Conservation (phyloP, 495 filamentous ascomycete genomes). For the Bombardia bombarda region DNA sequence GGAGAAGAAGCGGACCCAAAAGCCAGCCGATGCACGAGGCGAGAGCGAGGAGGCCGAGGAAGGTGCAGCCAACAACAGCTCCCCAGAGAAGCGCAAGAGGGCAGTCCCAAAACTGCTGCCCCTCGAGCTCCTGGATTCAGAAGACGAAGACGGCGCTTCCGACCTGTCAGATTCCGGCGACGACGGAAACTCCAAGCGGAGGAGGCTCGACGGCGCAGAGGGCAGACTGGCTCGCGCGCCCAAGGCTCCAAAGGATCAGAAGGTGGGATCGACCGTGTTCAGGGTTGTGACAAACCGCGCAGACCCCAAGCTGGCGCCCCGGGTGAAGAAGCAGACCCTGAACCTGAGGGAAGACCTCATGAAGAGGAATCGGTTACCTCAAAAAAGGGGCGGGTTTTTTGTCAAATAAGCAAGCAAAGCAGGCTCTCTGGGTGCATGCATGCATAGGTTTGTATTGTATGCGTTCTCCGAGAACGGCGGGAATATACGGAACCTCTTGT, state of each 20-base stretch:
- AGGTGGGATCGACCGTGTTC: slow-evolving; percentile 34
- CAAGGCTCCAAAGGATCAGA: slow-evolving; percentile 26
- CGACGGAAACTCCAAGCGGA: slow-evolving; percentile 24
- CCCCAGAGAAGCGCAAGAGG: slow-evolving; percentile 19
- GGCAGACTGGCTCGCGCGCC: slow-evolving; percentile 15
- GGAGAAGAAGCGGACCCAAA: slow-evolving; percentile 25
- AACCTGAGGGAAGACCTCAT: slow-evolving; percentile 28
- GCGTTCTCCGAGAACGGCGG: no score
- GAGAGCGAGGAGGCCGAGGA: slow-evolving; percentile 13
- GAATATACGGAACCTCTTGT: no score
- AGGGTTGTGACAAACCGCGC: slow-evolving; percentile 24
- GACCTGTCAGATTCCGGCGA: slow-evolving; percentile 8
- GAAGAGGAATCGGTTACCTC: slow-evolving; percentile 20
- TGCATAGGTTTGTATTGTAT: neutral
- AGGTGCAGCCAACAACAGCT: slow-evolving; percentile 5
- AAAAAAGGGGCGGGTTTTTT: slow-evolving; percentile 30
- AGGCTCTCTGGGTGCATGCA: slow-evolving; percentile 17
- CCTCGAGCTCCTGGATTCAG: slow-evolving; percentile 39
- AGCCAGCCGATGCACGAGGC: slow-evolving; percentile 3
- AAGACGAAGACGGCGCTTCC: slow-evolving; percentile 27
- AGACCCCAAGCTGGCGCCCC: slow-evolving; percentile 31
- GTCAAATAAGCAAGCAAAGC: slow-evolving; percentile 16
- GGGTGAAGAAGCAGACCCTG: slow-evolving; percentile 21
- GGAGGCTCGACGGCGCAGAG: slow-evolving; percentile 23
- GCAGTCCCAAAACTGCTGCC: slow-evolving; percentile 33